phyloP scores from a whole-genome alignment of 23 red algal species.

The Gracilaria vermiculophylla region DNA sequence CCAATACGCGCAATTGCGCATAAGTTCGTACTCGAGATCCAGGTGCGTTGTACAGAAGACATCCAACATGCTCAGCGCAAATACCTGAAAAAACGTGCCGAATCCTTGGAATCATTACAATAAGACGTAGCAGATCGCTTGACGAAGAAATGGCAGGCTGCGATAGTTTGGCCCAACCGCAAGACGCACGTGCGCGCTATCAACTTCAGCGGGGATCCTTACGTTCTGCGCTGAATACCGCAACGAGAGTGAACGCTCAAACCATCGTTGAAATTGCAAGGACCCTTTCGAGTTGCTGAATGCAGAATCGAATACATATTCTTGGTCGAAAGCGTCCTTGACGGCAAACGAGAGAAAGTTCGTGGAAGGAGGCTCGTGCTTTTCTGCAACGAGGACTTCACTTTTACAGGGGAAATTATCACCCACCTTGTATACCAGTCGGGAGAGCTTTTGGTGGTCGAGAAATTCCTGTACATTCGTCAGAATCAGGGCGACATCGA shows the following conservation, averaged over 20 bases:
- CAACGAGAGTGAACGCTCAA: neutral
- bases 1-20: neutral
- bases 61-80: neutral
- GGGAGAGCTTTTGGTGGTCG: neutral
- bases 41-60: neutral
- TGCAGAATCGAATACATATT: slow-evolving; percentile 37
- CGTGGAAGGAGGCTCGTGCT: neutral
- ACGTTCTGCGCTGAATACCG: neutral
- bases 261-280: neutral
- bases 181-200: neutral
- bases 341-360: neutral
- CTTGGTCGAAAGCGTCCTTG: neutral
- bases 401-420: neutral
- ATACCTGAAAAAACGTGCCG: neutral
- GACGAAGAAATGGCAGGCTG: neutral
- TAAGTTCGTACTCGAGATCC: neutral
- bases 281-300: neutral
- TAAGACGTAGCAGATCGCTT: neutral
- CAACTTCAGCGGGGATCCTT: slow-evolving; percentile 13
- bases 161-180: neutral
- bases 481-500: neutral
- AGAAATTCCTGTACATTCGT: neutral
- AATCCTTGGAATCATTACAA: too few species aligned
- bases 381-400: neutral
- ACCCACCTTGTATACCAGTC: neutral